Base-by-base conservation (phyloP, 331 rosid species). In the Quercus phellos region DNA sequence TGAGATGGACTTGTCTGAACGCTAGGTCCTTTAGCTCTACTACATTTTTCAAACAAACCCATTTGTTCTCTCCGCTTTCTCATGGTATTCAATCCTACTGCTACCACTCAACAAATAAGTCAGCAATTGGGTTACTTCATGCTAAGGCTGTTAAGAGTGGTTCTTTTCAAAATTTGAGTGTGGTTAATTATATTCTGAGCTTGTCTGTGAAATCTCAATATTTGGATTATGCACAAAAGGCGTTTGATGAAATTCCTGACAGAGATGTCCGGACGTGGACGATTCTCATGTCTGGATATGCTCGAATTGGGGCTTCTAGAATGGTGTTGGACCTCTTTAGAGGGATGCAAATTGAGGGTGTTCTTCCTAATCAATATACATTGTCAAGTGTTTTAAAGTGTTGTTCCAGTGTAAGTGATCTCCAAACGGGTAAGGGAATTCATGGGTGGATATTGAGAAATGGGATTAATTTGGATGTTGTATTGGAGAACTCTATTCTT, bases 391-490 rank as follows among this genome's bases (percentile, higher is more conserved):
- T 88, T 61, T 77, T 89, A 42, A 94, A 83, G 85, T 90, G 89
- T 70, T 89, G 89, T 77, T 88, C 93, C 22, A 71, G 83, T 68
- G 80, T 54, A 59, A 81, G 77, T 27, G 84, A 92, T 78, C 76
- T 85, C 74, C 80, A 13, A 70, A 73, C 78, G 38, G 98, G 91
- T 51, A 94, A 84, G 82, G 92, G 70, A 32, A 72, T 90, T 71
- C 98, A 94, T 12, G 96, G 92, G 2, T 94, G 97, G 98, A 90
- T 92, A 8, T 64, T 94, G 68, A 84, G 78, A 76, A 89, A 78
- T 84, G 92, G 92, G 79, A 74, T 94, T 77, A 82, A 80, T 32
- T 77, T 83, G 19, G 98, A 94, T 82, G 83, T 84, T 43, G 91
- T 90, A 78, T 81, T 94, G 66, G 87, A 84, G 68, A 94, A 94